Evolutionary conservation across 1,284 basidiomycete genomes (phyloP).

Genomic region (Phlebopus sp.): DNA sequence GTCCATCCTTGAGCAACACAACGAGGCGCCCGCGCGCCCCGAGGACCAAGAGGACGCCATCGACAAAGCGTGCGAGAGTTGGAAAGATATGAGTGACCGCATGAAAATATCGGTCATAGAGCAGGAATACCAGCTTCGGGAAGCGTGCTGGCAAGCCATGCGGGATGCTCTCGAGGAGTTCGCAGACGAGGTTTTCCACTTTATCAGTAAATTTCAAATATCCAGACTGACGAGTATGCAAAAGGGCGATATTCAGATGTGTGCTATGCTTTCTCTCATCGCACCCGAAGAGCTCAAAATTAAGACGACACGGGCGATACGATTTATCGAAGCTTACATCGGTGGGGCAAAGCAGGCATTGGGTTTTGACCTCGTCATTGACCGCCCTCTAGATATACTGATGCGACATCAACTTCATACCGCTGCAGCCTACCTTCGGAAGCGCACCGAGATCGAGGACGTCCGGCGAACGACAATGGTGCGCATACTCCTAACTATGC

Average conservation of each 20-base stretch:
- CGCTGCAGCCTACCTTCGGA: conserved; percentile 69
- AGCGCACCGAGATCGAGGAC: conserved; percentile 50
- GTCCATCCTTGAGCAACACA: conserved; percentile 35
- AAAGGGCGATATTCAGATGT: conserved; percentile 72
- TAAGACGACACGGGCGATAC: conserved; percentile 38
- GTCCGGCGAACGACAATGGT: conserved; percentile 53
- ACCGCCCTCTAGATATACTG: conserved; percentile 49
- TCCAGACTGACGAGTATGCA: background rate
- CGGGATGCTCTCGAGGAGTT: conserved; percentile 57
- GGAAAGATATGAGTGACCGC: conserved; percentile 33
- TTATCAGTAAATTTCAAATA: background rate
- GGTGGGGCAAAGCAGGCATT: conserved; percentile 38
- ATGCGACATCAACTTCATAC: conserved; percentile 57
- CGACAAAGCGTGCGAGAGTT: conserved; percentile 11
- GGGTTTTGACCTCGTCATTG: conserved; percentile 1
- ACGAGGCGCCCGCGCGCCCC: conserved; percentile 7
- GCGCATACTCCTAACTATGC: conserved; percentile 14
- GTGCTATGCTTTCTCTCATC: conserved; percentile 63
- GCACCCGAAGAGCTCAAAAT: conserved; percentile 56
- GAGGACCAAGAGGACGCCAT: conserved; percentile 5
- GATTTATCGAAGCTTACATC: conserved; percentile 68
- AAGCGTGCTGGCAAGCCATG: conserved; percentile 56
- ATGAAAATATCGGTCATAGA: conserved; percentile 43
- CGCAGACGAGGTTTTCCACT: conserved; percentile 51
- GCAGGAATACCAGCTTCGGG: conserved; percentile 51